phyloP scores from a whole-genome alignment of 2,329 filamentous ascomycete species.

The Neobulgaria alba region DNA sequence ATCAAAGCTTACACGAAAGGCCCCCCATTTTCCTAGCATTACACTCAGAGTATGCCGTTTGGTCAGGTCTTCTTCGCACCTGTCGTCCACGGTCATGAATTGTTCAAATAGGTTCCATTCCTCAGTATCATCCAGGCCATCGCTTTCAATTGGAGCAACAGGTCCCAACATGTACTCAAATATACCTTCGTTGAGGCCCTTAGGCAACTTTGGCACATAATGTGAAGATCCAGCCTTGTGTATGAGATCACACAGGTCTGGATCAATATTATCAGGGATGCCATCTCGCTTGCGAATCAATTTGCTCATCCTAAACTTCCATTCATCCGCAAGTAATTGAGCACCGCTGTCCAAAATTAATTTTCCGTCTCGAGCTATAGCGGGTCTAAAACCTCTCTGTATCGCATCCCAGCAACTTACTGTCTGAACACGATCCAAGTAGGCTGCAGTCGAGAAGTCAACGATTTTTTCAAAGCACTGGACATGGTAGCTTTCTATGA shows the following conservation, averaged over 20 bases:
- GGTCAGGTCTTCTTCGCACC: not conserved
- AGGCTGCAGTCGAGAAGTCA: not conserved
- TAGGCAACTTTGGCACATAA: too few species aligned
- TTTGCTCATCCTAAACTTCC: not conserved
- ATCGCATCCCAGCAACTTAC: too few species aligned
- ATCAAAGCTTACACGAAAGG: too few species aligned
- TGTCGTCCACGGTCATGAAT: not conserved
- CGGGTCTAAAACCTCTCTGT: not conserved
- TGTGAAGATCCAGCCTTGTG: too few species aligned
- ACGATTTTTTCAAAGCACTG: conserved; percentile 3
- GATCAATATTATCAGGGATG: not conserved
- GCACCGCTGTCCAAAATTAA: not conserved
- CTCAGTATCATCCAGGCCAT: conserved; percentile 2
- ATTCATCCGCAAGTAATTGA: conserved; percentile 1
- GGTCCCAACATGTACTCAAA: not conserved
- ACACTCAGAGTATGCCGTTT: not conserved
- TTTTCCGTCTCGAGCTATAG: not conserved
- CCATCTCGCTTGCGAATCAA: not conserved
- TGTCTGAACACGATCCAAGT: not conserved
- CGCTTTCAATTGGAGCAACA: conserved; percentile 2
- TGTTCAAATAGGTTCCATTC: conserved; percentile 6
- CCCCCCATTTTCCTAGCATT: conserved; percentile 3
- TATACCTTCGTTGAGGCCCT: not conserved
- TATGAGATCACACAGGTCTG: not conserved
- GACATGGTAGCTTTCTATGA: conserved; percentile 2